Evolutionary conservation across 192 early-diverging fungal genomes (phyloP).

Genomic region (Oehlia diaphana): DNA sequence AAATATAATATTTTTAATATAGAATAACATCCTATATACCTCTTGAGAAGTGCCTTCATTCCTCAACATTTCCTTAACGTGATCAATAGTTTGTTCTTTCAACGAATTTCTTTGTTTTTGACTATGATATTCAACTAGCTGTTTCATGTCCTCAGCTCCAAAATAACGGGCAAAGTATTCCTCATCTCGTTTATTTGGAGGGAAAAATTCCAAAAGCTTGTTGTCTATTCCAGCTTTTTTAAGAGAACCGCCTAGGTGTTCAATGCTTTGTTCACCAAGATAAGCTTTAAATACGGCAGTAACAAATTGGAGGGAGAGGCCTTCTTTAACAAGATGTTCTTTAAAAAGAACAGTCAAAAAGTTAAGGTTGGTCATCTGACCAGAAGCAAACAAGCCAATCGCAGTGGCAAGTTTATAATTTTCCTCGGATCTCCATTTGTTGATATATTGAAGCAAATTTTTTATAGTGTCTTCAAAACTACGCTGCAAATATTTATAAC

Average conservation of each 20-base stretch:
- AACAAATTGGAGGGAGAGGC: constrained; percentile 77
- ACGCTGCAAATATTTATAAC: constrained; percentile 92
- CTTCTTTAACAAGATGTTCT: constrained; percentile 95
- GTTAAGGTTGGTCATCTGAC: constrained; percentile 65
- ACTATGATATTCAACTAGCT: constrained; percentile 78
- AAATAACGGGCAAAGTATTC: constrained; percentile 90
- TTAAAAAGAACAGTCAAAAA: constrained; percentile 80
- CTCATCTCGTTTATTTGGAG: constrained; percentile 84
- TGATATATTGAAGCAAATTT: constrained; percentile 86
- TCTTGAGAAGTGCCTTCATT: constrained; percentile 52
- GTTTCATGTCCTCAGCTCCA: constrained; percentile 89
- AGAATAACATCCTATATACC: constrained; percentile 37
- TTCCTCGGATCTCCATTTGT: constrained; percentile 82
- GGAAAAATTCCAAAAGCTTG: constrained; percentile 87
- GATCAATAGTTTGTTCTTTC: constrained; percentile 65
- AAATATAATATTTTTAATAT: not conserved
- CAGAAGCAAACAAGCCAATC: constrained; percentile 71
- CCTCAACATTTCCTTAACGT: constrained; percentile 63
- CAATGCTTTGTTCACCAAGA: constrained; percentile 72
- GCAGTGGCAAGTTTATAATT: constrained; percentile 78
- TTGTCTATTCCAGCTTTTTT: constrained; percentile 70
- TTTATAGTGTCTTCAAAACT: constrained; percentile 81
- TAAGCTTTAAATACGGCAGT: constrained; percentile 82
- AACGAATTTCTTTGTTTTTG: constrained; percentile 66
- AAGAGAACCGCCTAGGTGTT: constrained; percentile 73